Evolutionary conservation across 495 filamentous ascomycete species (phyloP).

Genomic region (Podospora didyma): DNA sequence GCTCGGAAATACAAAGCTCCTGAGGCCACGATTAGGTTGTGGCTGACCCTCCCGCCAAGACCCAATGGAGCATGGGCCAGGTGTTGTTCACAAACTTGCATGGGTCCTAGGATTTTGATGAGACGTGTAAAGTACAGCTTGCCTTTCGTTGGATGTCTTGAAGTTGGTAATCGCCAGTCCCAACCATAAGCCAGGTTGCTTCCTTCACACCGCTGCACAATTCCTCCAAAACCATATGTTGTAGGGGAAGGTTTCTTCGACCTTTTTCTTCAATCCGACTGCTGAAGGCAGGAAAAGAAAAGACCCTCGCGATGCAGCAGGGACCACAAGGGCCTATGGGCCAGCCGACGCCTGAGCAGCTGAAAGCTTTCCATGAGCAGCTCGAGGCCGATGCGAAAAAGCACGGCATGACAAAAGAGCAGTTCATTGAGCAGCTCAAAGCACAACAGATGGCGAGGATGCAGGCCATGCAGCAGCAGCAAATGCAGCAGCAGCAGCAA

Average conservation of each 20-base stretch:
- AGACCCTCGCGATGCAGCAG: not conserved
- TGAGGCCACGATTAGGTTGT: constrained; percentile 5
- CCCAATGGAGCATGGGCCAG: not conserved
- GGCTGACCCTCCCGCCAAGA: not conserved
- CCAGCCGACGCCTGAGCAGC: constrained; percentile 80
- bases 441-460: constrained; percentile 54
- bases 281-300: not conserved
- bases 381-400: constrained; percentile 70
- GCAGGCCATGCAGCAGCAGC: constrained; percentile 58
- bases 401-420: constrained; percentile 69
- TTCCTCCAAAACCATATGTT: not conserved
- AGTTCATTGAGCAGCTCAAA: constrained; percentile 62
- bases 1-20: constrained; percentile 9
- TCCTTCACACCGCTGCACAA: not conserved
- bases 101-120: constrained; percentile 10
- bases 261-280: not conserved
- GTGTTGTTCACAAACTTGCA: not conserved
- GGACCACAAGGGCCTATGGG: constrained; percentile 22
- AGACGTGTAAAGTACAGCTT: constrained; percentile 19
- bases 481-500: constrained; percentile 62
- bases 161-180: not conserved
- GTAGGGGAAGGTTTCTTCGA: not conserved
- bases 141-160: constrained; percentile 1
- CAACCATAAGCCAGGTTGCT: not conserved
- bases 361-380: constrained; percentile 78